Evolutionary conservation across 768 basidiomycete genomes (phyloP), one percentile per base, ranked within the genome.

Genomic region (Phanerochaete sordida): DNA sequence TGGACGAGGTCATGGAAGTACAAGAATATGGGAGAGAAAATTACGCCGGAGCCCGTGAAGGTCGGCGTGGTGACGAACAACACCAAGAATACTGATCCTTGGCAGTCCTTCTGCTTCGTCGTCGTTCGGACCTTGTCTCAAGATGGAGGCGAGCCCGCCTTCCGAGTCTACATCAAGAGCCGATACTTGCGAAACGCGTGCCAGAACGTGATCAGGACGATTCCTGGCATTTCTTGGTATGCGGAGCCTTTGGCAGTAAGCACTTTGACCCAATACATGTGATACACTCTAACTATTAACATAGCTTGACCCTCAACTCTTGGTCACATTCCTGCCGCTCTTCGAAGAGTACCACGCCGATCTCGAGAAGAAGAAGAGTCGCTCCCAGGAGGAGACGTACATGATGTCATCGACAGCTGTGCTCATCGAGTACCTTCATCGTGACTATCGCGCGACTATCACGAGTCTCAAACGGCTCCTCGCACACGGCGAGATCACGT

Each of bases 1-100:
- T 84, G 84, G 83, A 74, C 75, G 31, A 83, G 79, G 66, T 66
- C 70, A 21, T 85, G 83, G 83, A 84, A 83, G 71, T 85, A 86
- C 65, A 59, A 83, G 81, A 83, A 81, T 69, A 83, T 79, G 64
- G 81, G 76, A 61, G 77, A 84, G 0, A 81, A 80, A 61, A 77
- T 84, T 50, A 75, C 75, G 0, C 76, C 82, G 13, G 84, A 86
- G 68, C 70, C 73, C 5, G 58, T 77, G 33, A 77, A 80, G 12
- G 62, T 78, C 24, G 68, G 80, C 24, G 23, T 72, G 66, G n/a
- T n/a, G n/a, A n/a, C n/a, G 30, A 23, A 15, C 28, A 11, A 46
- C 21, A 31, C 59, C 11, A 37, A 21, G 3, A 16, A 19, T 19
- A 80, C 81, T 56, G 85, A 86, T 61, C 74, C 75, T 2, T 85